Conservation (phyloP, 1,284 basidiomycete species). For the Malassezia pachydermatis region DNA sequence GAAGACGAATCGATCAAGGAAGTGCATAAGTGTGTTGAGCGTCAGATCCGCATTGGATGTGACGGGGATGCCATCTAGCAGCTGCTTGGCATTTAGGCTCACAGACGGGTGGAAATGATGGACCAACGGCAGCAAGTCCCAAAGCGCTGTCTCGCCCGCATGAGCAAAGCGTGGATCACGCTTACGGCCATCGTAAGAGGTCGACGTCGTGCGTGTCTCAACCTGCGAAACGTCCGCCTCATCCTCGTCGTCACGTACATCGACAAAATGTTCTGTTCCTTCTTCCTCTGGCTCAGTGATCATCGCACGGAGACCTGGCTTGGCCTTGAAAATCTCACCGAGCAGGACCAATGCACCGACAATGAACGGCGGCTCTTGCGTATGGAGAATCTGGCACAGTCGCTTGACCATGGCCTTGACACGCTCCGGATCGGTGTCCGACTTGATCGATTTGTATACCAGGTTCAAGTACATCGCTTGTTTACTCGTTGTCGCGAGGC, state of each 20-base stretch:
- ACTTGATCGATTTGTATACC: conserved; percentile 81
- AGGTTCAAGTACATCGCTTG: conserved; percentile 97
- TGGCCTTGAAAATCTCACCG: conserved; percentile 60
- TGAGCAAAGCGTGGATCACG: conserved; percentile 81
- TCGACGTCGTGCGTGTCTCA: conserved; percentile 15
- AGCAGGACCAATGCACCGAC: conserved; percentile 68
- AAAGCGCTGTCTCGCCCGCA: conserved; percentile 58
- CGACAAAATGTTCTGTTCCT: conserved; percentile 53
- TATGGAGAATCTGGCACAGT: conserved; percentile 70
- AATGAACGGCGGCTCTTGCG: conserved; percentile 73
- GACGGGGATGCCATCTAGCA: conserved; percentile 59
- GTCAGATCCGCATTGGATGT: conserved; percentile 78
- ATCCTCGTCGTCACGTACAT: conserved; percentile 47
- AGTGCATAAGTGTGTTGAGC: conserved; percentile 82
- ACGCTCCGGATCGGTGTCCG: conserved; percentile 60
- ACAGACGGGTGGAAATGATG: conserved; percentile 86
- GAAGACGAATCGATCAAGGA: conserved; percentile 81
- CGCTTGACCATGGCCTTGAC: conserved; percentile 76
- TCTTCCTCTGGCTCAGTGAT: conserved; percentile 52
- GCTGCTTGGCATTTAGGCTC: conserved; percentile 77
- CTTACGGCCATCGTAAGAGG: conserved; percentile 53
- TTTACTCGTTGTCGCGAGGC: conserved; percentile 74
- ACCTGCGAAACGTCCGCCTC: conserved; percentile 13
- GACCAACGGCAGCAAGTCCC: conserved; percentile 54
- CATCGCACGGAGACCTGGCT: conserved; percentile 62